These are phyloP conservation scores for Amphirosellinia nigrospora DNA, from an alignment of 495 filamentous ascomycete species.

Conservation along the genomic window DNA sequence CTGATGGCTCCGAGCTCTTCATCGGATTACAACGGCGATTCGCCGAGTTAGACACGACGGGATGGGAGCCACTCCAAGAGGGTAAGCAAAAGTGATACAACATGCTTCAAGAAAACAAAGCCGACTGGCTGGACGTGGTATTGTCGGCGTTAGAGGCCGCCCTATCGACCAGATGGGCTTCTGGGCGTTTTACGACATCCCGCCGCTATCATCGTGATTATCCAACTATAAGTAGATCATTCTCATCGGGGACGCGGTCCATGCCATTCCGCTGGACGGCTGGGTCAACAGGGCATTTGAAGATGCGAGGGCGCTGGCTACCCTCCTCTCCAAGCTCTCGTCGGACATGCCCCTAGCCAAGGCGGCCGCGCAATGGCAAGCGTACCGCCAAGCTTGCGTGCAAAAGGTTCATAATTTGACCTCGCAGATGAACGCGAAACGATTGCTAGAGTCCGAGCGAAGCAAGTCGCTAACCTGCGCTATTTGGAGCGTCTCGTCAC, in stretches of 20 bases:
- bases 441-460: not conserved
- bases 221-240: constrained; percentile 40
- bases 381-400: constrained; percentile 29
- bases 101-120: constrained; percentile 32
- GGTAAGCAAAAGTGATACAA: constrained; percentile 33
- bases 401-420: constrained; percentile 23
- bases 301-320: constrained; percentile 38
- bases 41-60: constrained; percentile 24
- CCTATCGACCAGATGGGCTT: constrained; percentile 26
- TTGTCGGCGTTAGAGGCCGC: constrained; percentile 26
- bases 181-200: constrained; percentile 30
- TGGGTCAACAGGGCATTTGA: constrained; percentile 44
- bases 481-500: not conserved
- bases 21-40: constrained; percentile 48
- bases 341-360: constrained; percentile 20
- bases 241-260: constrained; percentile 51
- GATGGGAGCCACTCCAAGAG: constrained; percentile 31
- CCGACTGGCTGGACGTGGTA: constrained; percentile 32
- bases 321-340: constrained; percentile 29
- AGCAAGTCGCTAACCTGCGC: not conserved
- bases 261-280: constrained; percentile 49
- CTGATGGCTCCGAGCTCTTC: constrained; percentile 52
- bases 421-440: not conserved
- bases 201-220: constrained; percentile 38
- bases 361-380: constrained; percentile 31